These are phyloP conservation scores for Ceratocystis lukuohia DNA, from an alignment of 2,329 filamentous ascomycete genomes.

Conservation along the genomic window DNA sequence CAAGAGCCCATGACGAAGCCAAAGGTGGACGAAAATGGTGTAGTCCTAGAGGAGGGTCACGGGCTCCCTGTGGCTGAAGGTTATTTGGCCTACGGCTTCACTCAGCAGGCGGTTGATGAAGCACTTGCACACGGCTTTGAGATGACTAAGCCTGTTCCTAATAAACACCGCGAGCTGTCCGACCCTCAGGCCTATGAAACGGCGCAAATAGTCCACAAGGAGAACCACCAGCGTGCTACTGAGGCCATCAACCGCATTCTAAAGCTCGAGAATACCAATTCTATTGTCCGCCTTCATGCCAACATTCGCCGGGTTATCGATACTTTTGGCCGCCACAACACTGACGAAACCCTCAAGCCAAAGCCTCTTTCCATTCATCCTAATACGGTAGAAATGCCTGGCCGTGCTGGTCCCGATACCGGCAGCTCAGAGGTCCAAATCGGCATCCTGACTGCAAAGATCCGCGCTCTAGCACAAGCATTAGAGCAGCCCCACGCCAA, in stretches of 20 bases:
- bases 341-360: conserved; percentile 55
- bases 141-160: conserved; percentile 47
- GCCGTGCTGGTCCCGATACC: conserved; percentile 76
- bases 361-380: conserved; percentile 39
- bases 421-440: conserved; percentile 97
- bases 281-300: conserved; percentile 62
- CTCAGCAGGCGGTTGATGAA: conserved; percentile 49
- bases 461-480: conserved; percentile 62
- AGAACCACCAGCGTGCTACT: conserved; percentile 51
- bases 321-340: conserved; percentile 81
- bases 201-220: conserved; percentile 34
- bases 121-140: conserved; percentile 54
- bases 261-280: conserved; percentile 60
- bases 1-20: conserved; percentile 31
- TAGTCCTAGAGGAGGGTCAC: conserved; percentile 29
- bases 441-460: conserved; percentile 88
- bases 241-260: conserved; percentile 71
- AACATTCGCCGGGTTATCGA: conserved; percentile 78
- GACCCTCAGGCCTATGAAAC: conserved; percentile 24
- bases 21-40: conserved; percentile 31
- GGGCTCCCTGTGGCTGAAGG: conserved; percentile 35
- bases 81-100: conserved; percentile 65
- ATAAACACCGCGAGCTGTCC: conserved; percentile 25
- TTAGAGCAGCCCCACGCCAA: conserved; percentile 54
- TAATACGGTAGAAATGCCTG: conserved; percentile 30